Conservation (phyloP, 345 rosid genomes). For the Rhodamnia rubescens region DNA sequence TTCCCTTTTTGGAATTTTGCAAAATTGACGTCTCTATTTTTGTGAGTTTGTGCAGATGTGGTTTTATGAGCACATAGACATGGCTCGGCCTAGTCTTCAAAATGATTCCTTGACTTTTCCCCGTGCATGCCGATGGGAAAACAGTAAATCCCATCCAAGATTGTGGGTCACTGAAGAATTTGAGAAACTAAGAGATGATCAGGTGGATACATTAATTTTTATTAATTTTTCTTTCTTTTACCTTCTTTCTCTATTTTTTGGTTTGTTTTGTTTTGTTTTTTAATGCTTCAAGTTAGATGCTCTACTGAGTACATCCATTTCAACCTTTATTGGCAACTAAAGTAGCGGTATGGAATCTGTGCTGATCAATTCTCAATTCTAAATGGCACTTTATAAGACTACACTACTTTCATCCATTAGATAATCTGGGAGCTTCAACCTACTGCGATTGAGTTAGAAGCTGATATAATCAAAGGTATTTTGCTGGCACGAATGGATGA, state of each 20-base stretch:
- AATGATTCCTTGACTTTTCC: constrained; percentile 15
- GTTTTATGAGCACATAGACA: constrained; percentile 35
- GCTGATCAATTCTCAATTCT: background rate
- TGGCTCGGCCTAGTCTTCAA: constrained; percentile 23
- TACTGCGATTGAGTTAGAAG: constrained; percentile 11
- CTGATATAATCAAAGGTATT: constrained; percentile 12
- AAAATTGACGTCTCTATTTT: background rate
- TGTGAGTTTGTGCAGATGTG: constrained; percentile 13
- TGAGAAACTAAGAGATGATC: constrained; percentile 18
- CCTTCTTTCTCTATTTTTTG: background rate
- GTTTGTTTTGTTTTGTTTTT: background rate
- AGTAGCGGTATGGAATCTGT: background rate
- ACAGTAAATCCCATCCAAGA: constrained; percentile 15
- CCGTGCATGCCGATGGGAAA: constrained; percentile 35
- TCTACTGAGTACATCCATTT: background rate
- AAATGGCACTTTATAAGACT: background rate
- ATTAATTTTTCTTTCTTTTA: background rate
- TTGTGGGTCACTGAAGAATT: constrained; percentile 15
- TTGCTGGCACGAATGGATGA: background rate
- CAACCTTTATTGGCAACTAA: background rate
- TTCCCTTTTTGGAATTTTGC: background rate
- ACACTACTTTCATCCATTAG: constrained; percentile 1
- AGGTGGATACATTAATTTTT: constrained; percentile 10
- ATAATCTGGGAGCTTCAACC: constrained; percentile 28
- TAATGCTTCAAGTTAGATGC: background rate